Conservation (phyloP, 257 asterid species). For the Nicotiana undulata region DNA sequence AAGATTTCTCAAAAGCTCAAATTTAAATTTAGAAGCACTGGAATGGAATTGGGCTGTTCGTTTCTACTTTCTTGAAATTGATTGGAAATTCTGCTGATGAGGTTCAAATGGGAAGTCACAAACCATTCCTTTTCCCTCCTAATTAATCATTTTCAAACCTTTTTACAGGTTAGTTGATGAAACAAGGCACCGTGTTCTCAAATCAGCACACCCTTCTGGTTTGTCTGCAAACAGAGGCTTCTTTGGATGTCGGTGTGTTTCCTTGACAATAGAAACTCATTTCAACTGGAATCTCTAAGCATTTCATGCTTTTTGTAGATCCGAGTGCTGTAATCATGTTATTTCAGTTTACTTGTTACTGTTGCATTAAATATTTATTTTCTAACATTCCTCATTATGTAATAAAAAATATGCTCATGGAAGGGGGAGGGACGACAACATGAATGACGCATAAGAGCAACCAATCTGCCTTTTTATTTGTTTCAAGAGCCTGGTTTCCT, state of each 20-base stretch:
- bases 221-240: constrained; percentile 93
- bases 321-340: neutral
- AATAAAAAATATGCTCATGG: neutral
- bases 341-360: neutral
- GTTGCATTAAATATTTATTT: neutral
- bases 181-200: constrained; percentile 73
- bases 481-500: neutral
- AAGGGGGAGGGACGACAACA: neutral
- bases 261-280: neutral
- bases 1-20: neutral
- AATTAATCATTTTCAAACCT: neutral
- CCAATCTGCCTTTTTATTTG: neutral
- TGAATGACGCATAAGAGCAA: neutral
- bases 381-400: neutral
- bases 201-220: constrained; percentile 98
- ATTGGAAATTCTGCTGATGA: neutral
- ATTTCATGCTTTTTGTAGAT: neutral
- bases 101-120: neutral
- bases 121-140: neutral
- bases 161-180: constrained; percentile 73
- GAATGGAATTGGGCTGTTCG: neutral
- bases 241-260: constrained; percentile 87
- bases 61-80: neutral
- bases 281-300: neutral
- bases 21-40: neutral